Base-by-base conservation (phyloP, 1,284 basidiomycete species). In the Bondarzewia mesenterica region DNA sequence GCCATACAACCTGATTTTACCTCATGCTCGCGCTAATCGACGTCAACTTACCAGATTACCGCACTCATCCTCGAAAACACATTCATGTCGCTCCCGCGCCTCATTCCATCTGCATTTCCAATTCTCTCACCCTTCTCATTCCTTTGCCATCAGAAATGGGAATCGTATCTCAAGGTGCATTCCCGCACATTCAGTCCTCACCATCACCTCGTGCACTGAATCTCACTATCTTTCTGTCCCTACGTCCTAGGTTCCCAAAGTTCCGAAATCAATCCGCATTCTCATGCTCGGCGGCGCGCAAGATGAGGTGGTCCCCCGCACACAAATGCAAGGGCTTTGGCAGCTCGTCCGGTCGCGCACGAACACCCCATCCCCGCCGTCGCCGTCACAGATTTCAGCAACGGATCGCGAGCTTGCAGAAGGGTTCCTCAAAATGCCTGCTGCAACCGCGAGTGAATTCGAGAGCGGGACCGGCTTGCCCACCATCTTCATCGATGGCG, bases 11-110 rank as follows among this genome's bases (percentile, higher is more conserved):
- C n/a, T n/a, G 3, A 36, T 38, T 16, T n/a, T 38, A 10, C 21
- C 21, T 41, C 46, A 14, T 20, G 10, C 20, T 35, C 36, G 26
- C 36, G 23, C 27, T 45, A 42, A 47, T 22, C 44, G 14, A 39
- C 37, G 22, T 26, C 44, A 21, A 42, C 47, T 46, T n/a, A 7
- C 37, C 54, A 87, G 82, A 80, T 90, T 47, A 55, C 70, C n/a
- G 88, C 82, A 0, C 67, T 92, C n/a, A 81, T 97, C 46, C 73
- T 98, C 48, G 94, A 98, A 68, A 98, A 98, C 66, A 94, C 93
- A 0, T 94, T 95, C 63, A 77, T 84, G 32, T 90, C 88, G 14
- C 76, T 95, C 36, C 85, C 85, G 4, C 74, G 72, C 38, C 78
- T 95, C 21, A 80, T 95, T 18, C 93, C 94, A 0, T 72, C 80